Conservation (phyloP, 2,329 filamentous ascomycete species). For the Trichoderma sp. region DNA sequence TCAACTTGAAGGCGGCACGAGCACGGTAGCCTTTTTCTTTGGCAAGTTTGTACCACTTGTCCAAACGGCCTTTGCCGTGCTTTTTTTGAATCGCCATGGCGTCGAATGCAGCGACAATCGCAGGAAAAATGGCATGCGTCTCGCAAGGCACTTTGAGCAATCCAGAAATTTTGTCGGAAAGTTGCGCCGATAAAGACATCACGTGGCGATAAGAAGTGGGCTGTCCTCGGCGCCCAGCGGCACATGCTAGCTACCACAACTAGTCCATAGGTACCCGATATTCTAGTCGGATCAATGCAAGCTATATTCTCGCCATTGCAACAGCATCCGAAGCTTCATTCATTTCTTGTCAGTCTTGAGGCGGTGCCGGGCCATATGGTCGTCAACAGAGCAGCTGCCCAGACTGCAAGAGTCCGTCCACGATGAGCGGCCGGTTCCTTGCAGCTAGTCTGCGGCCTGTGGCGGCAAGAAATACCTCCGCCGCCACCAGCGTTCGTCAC, state of each 20-base stretch:
- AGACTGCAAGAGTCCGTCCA: slow-evolving; percentile 20
- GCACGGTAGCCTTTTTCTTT: slow-evolving; percentile 98
- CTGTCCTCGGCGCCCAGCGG: not conserved
- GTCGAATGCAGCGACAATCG: slow-evolving; percentile 4
- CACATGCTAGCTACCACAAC: not conserved
- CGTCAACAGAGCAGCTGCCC: slow-evolving; percentile 16
- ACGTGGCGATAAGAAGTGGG: slow-evolving; percentile 35
- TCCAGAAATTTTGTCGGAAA: slow-evolving; percentile 36
- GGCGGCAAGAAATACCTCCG: slow-evolving; percentile 49
- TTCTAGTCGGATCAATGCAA: not conserved
- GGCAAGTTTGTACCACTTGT: slow-evolving; percentile 98
- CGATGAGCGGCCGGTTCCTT: slow-evolving; percentile 46
- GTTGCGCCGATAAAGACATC: slow-evolving; percentile 29
- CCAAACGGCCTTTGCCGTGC: slow-evolving; percentile 95
- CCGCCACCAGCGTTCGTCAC: slow-evolving; percentile 54
- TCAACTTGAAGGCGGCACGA: slow-evolving; percentile 94
- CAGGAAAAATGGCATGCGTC: not conserved
- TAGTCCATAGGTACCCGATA: not conserved
- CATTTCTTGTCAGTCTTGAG: not conserved
- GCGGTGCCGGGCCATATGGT: slow-evolving; percentile 15
- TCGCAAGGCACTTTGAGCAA: slow-evolving; percentile 12
- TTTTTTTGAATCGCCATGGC: slow-evolving; percentile 97
- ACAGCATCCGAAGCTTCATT: not conserved
- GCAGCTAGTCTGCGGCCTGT: slow-evolving; percentile 68
- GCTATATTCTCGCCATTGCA: not conserved